These are phyloP conservation scores for Pseudogymnoascus sp. DNA, from an alignment of 2,329 filamentous ascomycete species.

Conservation along the genomic window DNA sequence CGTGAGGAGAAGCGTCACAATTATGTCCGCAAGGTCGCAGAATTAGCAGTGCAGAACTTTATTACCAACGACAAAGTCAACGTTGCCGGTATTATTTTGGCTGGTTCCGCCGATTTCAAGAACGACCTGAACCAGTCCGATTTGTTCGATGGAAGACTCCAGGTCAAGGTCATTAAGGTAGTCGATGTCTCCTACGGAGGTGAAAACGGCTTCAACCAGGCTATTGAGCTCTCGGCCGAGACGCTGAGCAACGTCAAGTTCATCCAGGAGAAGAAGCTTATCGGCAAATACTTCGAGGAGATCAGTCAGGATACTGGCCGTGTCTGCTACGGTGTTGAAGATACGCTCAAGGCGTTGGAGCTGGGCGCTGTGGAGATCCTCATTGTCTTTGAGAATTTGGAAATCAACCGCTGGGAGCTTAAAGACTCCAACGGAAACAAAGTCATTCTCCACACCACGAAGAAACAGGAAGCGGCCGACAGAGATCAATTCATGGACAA, in stretches of 20 bases:
- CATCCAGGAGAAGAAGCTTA: slow-evolving; percentile 99
- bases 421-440: slow-evolving; percentile 71
- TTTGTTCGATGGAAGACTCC: slow-evolving; percentile 88
- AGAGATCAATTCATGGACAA: slow-evolving; percentile 90
- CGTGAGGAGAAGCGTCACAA: slow-evolving; percentile 99
- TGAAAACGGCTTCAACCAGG: slow-evolving; percentile 99
- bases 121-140: slow-evolving; percentile 97
- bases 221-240: slow-evolving; percentile 90
- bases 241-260: slow-evolving; percentile 99
- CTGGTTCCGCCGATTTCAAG: slow-evolving; percentile 98
- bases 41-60: slow-evolving; percentile 97
- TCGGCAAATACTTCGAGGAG: slow-evolving; percentile 98
- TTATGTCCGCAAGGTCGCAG: slow-evolving; percentile 97
- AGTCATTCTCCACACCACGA: slow-evolving; percentile 78
- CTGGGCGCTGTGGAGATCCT: slow-evolving; percentile 89
- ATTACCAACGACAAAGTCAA: slow-evolving; percentile 99
- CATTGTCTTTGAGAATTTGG: slow-evolving; percentile 96
- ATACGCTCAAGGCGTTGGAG: slow-evolving; percentile 94
- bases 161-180: slow-evolving; percentile 96
- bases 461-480: slow-evolving; percentile 68
- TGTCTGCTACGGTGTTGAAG: slow-evolving; percentile 96
- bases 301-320: slow-evolving; percentile 96
- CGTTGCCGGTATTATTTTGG: slow-evolving; percentile 88
- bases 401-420: slow-evolving; percentile 84
- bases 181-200: slow-evolving; percentile 98